phyloP scores from a whole-genome alignment of 345 rosid species.

The Linum lewisii region DNA sequence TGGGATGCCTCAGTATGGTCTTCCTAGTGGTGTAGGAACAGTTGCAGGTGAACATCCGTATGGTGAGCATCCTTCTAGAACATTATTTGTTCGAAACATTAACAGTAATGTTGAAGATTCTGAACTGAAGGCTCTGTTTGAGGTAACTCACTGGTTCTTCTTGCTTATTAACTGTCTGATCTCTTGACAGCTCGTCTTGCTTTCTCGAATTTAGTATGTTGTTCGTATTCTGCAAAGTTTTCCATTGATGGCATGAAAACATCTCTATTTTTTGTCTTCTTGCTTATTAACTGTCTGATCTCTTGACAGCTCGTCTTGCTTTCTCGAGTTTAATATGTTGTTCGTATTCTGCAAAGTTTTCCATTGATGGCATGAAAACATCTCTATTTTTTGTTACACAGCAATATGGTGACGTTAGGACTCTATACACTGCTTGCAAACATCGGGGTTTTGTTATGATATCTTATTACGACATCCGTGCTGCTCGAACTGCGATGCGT shows the following conservation, averaged over 20 bases:
- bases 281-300: background rate
- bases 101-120: conserved; percentile 90
- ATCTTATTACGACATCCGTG: conserved; percentile 86
- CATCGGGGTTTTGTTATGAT: conserved; percentile 97
- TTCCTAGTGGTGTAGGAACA: conserved; percentile 54
- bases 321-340: background rate
- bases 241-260: background rate
- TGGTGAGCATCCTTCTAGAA: conserved; percentile 97
- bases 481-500: conserved; percentile 89
- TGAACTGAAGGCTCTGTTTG: conserved; percentile 75
- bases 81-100: conserved; percentile 84
- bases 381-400: conserved; percentile 22
- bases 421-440: conserved; percentile 87
- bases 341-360: too few relatives aligned
- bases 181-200: background rate
- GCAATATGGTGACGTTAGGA: conserved; percentile 94
- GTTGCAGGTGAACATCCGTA: conserved; percentile 88
- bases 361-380: conserved; percentile 1
- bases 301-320: background rate
- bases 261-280: conserved; percentile 16
- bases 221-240: too few relatives aligned
- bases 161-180: background rate
- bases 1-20: conserved; percentile 35
- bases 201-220: background rate
- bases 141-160: conserved; percentile 32